Percentiles rank a stretch among this genome's conserved stretches.
phyloP scores from a whole-genome alignment of 257 asterid species.

The Plantago ovata region DNA sequence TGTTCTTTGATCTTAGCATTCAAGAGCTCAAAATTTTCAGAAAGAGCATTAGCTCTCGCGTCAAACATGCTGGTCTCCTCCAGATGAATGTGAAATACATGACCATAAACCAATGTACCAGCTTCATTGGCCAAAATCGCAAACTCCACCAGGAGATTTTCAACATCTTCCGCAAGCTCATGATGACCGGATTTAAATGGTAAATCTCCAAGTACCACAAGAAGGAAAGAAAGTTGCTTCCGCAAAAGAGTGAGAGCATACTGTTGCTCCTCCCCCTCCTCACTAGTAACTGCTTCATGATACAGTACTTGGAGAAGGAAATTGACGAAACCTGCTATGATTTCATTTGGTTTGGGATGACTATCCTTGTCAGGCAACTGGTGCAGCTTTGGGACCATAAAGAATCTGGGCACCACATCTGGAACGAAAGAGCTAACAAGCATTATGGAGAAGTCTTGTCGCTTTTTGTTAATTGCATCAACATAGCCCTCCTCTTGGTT shows the following conservation, averaged over 20 bases:
- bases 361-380: neutral
- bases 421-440: neutral
- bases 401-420: neutral
- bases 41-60: neutral
- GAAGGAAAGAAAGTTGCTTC: constrained; percentile 1
- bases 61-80: no score
- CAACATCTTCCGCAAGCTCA: neutral
- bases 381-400: neutral
- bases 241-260: neutral
- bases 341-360: neutral
- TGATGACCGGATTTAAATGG: neutral
- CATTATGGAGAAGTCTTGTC: no score
- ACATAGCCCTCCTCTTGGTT: no score
- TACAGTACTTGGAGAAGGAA: constrained; percentile 2
- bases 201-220: constrained; percentile 4
- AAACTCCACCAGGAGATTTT: constrained; percentile 3
- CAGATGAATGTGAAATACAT: neutral
- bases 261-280: neutral
- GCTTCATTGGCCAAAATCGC: constrained; percentile 1
- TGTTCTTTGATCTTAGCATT: constrained; percentile 5
- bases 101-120: neutral
- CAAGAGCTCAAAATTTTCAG: neutral
- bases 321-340: neutral
- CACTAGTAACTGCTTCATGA: neutral
- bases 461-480: no score